Percentiles rank a stretch among this genome's conserved stretches.
Evolutionary conservation across 2,329 filamentous ascomycete species (phyloP).

Genomic region (Lachnellula cervina): DNA sequence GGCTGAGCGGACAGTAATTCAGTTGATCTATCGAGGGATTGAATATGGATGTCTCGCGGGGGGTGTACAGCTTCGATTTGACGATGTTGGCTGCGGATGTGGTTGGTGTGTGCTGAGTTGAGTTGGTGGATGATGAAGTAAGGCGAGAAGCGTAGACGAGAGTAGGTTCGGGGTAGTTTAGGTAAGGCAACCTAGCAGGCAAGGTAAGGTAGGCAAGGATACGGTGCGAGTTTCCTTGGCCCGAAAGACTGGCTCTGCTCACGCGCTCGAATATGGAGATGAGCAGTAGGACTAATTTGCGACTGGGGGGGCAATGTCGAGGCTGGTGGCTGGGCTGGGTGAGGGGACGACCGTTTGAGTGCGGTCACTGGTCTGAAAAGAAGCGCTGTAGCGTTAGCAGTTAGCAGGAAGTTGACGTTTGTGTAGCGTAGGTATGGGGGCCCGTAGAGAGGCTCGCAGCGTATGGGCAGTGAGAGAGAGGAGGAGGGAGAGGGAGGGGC

Average conservation of each 20-base stretch:
- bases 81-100: conserved; percentile 1
- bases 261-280: conserved; percentile 31
- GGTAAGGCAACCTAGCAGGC: conserved; percentile 10
- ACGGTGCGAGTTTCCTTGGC: conserved; percentile 21
- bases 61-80: conserved; percentile 11
- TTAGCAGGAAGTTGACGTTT: not conserved
- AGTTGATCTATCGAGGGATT: conserved; percentile 8
- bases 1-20: conserved; percentile 11
- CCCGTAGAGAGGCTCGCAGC: not conserved
- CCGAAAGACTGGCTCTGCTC: conserved; percentile 32
- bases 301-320: conserved; percentile 16
- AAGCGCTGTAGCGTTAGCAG: conserved; percentile 4
- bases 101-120: conserved; percentile 12
- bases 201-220: not conserved
- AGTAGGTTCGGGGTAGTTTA: conserved; percentile 14
- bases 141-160: conserved; percentile 13
- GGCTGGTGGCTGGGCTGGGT: conserved; percentile 23
- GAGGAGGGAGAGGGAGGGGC: not conserved
- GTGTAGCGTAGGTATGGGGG: not conserved
- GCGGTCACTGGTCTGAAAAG: conserved; percentile 11
- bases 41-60: conserved; percentile 7
- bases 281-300: conserved; percentile 26
- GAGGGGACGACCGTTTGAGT: conserved; percentile 18
- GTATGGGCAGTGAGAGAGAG: conserved; percentile 4
- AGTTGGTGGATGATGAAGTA: conserved; percentile 24